Conservation (phyloP, 1,284 basidiomycete species). For the Fistulina hepatica region DNA sequence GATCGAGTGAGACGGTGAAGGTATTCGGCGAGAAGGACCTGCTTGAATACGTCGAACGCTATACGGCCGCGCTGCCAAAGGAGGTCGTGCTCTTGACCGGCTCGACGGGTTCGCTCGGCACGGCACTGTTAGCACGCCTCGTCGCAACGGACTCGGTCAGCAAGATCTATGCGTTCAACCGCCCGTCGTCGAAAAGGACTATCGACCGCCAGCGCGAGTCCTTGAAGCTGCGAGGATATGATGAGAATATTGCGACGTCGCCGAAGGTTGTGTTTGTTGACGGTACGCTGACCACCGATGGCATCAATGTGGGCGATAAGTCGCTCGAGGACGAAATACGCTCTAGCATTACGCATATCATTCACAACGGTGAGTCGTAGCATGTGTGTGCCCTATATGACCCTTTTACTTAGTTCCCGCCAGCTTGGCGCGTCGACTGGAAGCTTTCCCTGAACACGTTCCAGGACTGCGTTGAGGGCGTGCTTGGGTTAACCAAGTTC, state of each 20-base stretch:
- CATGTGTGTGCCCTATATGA: constrained; percentile 12
- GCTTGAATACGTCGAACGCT: not conserved
- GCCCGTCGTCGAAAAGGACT: constrained; percentile 5
- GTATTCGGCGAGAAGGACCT: too few relatives aligned
- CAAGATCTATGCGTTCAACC: constrained; percentile 19
- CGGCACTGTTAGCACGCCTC: constrained; percentile 20
- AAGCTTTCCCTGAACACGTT: constrained; percentile 28
- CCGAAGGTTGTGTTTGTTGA: constrained; percentile 17
- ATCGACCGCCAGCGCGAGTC: constrained; percentile 12
- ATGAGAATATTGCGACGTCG: constrained; percentile 11
- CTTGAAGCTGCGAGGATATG: constrained; percentile 15
- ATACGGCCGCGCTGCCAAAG: constrained; percentile 7
- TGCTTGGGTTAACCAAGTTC: constrained; percentile 28
- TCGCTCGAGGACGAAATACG: not conserved
- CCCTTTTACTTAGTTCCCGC: too few relatives aligned
- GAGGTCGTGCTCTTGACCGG: constrained; percentile 26
- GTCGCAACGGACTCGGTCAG: constrained; percentile 17
- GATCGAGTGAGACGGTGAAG: too few relatives aligned
- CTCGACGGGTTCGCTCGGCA: constrained; percentile 26
- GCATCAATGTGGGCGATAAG: constrained; percentile 1
- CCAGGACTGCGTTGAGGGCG: constrained; percentile 26
- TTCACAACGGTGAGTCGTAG: too few relatives aligned
- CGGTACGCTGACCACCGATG: constrained; percentile 6
- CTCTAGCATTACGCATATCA: constrained; percentile 6
- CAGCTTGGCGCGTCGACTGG: constrained; percentile 34